Conservation (phyloP, 2,329 filamentous ascomycete species). For the Beauveria sp. region DNA sequence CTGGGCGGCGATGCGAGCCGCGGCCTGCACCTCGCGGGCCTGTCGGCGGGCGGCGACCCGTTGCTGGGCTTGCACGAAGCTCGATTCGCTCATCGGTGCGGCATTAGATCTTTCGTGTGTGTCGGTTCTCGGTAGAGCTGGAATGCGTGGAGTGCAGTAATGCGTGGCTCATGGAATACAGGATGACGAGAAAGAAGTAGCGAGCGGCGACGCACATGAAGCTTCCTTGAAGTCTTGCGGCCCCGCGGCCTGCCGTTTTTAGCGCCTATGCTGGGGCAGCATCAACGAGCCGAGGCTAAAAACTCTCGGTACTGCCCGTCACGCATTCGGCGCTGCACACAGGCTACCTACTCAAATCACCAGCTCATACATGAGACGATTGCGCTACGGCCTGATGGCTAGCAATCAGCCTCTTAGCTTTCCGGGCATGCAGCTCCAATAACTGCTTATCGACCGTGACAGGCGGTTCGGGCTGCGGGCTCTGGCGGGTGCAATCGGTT, state of each 20-base stretch:
- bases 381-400: background rate
- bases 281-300: conserved; percentile 9
- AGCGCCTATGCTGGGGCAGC: conserved; percentile 4
- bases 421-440: background rate
- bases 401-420: background rate
- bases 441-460: background rate
- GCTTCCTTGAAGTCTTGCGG: background rate
- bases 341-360: background rate
- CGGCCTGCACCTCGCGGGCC: conserved; percentile 61
- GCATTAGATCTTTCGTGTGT: conserved; percentile 6
- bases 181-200: background rate
- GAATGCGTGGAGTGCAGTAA: background rate
- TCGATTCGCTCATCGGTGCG: conserved; percentile 42
- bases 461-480: background rate
- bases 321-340: background rate
- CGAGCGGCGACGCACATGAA: background rate
- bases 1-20: conserved; percentile 43
- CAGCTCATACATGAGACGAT: background rate
- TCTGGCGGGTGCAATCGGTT: background rate
- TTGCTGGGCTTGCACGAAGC: conserved; percentile 84
- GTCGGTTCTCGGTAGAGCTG: background rate
- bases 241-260: conserved; percentile 7
- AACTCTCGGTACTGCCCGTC: background rate
- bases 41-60: conserved; percentile 75
- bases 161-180: background rate